These are phyloP conservation scores for Lentinula detonsa DNA, from an alignment of 768 basidiomycete species.

Conservation along the genomic window DNA sequence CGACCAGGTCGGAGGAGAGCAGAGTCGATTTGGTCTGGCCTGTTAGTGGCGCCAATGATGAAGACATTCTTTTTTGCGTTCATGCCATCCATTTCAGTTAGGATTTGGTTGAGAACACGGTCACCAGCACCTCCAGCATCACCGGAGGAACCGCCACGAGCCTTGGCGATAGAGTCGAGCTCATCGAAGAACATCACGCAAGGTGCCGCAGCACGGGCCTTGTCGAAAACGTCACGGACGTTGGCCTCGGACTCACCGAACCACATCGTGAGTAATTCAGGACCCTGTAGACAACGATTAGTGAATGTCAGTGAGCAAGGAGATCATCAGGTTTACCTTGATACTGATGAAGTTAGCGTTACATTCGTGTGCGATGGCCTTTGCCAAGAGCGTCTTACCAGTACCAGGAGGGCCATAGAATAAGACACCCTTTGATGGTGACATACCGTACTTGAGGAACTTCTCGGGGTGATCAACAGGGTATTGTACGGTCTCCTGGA, in stretches of 20 bases:
- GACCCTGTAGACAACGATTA: constrained; percentile 48
- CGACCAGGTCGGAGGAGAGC: constrained; percentile 95
- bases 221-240: constrained; percentile 99
- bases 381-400: constrained; percentile 97
- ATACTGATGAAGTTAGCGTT: constrained; percentile 99
- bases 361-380: constrained; percentile 99
- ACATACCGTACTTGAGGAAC: constrained; percentile 99
- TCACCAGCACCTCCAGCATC: constrained; percentile 97
- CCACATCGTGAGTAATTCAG: constrained; percentile 99
- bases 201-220: constrained; percentile 97
- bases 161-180: constrained; percentile 97
- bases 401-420: constrained; percentile 99
- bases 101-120: constrained; percentile 94
- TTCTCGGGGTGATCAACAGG: constrained; percentile 99
- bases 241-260: constrained; percentile 99
- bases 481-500: constrained; percentile 99
- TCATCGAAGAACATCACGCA: constrained; percentile 99
- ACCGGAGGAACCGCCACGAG: constrained; percentile 79
- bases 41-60: constrained; percentile 95
- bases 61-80: constrained; percentile 99
- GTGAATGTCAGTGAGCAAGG: constrained; percentile 10
- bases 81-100: constrained; percentile 99
- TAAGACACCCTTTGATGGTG: constrained; percentile 97
- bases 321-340: constrained; percentile 49
- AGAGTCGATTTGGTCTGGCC: constrained; percentile 93